Evolutionary conservation across 2,329 filamentous ascomycete species (phyloP).

Genomic region (Colletotrichum lindemuthianum): DNA sequence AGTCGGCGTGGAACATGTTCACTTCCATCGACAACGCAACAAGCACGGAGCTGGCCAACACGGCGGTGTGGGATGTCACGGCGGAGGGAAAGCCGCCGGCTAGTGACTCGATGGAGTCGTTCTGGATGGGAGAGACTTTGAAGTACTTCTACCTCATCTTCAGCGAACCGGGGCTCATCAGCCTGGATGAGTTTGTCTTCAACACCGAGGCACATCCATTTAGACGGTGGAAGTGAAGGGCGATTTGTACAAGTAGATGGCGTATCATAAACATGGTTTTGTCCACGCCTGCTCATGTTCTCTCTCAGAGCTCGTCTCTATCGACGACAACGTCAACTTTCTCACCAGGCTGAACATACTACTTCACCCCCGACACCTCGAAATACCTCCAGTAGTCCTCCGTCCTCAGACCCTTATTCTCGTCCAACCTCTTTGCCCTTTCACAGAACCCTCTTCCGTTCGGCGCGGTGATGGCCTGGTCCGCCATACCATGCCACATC

Average conservation of each 20-base stretch:
- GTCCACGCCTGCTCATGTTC: too few species aligned
- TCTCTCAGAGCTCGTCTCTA: too few species aligned
- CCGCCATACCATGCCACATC: conserved; percentile 52
- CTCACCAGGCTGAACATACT: conserved; percentile 47
- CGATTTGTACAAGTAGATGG: too few species aligned
- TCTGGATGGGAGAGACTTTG: conserved; percentile 44
- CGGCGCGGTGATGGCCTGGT: conserved; percentile 46
- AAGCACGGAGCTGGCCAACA: conserved; percentile 60
- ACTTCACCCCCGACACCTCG: conserved; percentile 59
- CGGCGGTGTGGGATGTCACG: conserved; percentile 62
- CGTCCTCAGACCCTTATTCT: not conserved
- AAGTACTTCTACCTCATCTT: conserved; percentile 60
- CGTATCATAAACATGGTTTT: too few species aligned
- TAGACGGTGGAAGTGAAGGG: conserved; percentile 4
- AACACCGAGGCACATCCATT: conserved; percentile 50
- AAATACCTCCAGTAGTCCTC: conserved; percentile 48
- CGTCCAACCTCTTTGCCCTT: not conserved
- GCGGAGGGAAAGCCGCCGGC: conserved; percentile 46
- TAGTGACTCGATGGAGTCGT: conserved; percentile 70
- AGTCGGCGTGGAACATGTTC: conserved; percentile 73
- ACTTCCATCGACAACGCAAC: conserved; percentile 61
- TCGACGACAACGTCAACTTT: too few species aligned
- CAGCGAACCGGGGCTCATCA: conserved; percentile 62
- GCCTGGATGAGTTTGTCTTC: conserved; percentile 68
- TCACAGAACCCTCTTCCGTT: not conserved